Conservation (phyloP, 2,329 filamentous ascomycete genomes). For the Fusarium clavum region DNA sequence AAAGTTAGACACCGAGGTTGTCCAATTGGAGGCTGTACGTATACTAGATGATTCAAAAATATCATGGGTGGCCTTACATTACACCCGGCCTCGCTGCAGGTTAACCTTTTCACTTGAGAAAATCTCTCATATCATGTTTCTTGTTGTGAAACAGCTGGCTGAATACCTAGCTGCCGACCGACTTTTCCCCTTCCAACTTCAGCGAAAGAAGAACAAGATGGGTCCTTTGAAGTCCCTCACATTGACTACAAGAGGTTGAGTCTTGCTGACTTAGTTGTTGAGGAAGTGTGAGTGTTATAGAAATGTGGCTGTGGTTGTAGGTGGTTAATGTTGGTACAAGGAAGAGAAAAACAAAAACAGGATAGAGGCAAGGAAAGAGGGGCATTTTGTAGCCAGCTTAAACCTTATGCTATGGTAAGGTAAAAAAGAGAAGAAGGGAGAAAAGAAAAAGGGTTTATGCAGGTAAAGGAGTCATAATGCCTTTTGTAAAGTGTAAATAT, state of each 20-base stretch:
- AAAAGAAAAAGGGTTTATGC: too few species aligned
- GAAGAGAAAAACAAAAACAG: too few species aligned
- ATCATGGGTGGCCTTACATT: fast-evolving
- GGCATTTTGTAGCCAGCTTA: fast-evolving
- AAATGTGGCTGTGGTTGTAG: neutral
- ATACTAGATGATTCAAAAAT: neutral
- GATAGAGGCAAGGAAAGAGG: neutral
- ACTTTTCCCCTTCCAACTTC: neutral
- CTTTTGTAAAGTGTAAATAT: neutral
- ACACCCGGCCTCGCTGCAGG: fast-evolving
- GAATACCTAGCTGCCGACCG: neutral
- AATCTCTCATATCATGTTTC: neutral
- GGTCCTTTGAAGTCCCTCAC: fast-evolving
- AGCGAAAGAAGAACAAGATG: neutral
- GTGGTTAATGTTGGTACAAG: neutral
- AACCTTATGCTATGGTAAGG: neutral
- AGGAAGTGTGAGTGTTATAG: neutral
- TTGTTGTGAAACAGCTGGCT: neutral
- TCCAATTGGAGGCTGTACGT: neutral
- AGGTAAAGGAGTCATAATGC: neutral
- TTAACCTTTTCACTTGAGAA: neutral
- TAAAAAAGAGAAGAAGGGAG: too few species aligned
- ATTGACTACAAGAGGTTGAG: neutral
- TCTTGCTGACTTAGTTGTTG: neutral
- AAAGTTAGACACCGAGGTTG: neutral